phyloP scores from a whole-genome alignment of 2,329 filamentous ascomycete genomes.

The Aureobasidium sp. region DNA sequence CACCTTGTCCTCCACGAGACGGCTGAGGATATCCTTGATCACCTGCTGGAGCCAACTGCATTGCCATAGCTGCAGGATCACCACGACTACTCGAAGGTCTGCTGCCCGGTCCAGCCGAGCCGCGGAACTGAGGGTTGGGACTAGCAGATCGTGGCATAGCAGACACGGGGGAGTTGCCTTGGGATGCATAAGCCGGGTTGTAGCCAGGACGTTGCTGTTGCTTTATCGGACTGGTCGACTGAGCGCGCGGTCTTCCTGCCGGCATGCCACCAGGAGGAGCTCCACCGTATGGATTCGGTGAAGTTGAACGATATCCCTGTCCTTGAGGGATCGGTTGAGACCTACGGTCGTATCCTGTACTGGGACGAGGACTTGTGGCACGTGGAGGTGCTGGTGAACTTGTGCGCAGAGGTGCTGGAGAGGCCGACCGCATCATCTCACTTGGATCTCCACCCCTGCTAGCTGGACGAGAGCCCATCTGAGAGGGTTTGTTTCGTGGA shows the following conservation, averaged over 20 bases:
- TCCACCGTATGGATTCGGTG: conserved; percentile 57
- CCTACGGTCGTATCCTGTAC: conserved; percentile 20
- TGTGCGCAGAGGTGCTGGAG: conserved; percentile 59
- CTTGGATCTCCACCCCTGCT: conserved; percentile 47
- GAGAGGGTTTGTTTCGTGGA: conserved; percentile 25
- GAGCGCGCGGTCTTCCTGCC: conserved; percentile 26
- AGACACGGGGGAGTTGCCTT: conserved; percentile 30
- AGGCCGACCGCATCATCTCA: conserved; percentile 46
- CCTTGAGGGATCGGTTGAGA: conserved; percentile 29
- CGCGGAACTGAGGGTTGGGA: conserved; percentile 27
- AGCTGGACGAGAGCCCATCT: conserved; percentile 44
- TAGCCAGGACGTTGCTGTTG: conserved; percentile 28
- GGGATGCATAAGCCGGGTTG: conserved; percentile 27
- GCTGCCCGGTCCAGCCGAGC: conserved; percentile 22
- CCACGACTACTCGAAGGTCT: conserved; percentile 37
- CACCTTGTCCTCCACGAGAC: conserved; percentile 26
- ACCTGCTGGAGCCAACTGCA: conserved; percentile 37
- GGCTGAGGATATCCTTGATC: conserved; percentile 35
- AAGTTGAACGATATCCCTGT: conserved; percentile 41
- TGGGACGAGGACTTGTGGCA: conserved; percentile 9
- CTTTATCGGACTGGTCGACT: conserved; percentile 37
- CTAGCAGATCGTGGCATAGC: conserved; percentile 33
- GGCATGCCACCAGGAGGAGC: conserved; percentile 21
- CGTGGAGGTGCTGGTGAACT: conserved; percentile 37
- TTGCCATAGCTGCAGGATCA: conserved; percentile 36